Evolutionary conservation across 2,329 filamentous ascomycete species (phyloP).

Genomic region (Eutypa lata): DNA sequence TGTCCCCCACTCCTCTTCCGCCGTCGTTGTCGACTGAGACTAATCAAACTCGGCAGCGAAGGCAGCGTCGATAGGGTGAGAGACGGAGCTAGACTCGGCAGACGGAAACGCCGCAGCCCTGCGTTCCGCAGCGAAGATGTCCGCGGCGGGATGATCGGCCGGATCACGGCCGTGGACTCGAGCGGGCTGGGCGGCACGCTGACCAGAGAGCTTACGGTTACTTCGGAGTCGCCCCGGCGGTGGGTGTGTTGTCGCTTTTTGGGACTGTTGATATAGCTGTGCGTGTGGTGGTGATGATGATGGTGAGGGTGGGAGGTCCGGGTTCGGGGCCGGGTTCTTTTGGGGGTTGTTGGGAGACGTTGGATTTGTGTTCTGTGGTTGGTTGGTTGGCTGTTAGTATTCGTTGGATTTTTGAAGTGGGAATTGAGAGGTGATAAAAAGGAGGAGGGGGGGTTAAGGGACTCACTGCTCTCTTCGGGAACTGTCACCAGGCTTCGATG

Average conservation of each 20-base stretch:
- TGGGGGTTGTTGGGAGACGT: background rate
- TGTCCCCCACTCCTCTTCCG: background rate
- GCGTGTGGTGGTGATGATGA: no score
- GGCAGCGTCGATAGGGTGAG: constrained; percentile 10
- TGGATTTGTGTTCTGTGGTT: background rate
- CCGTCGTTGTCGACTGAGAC: background rate
- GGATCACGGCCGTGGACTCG: constrained; percentile 3
- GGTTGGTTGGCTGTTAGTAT: background rate
- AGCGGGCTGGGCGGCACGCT: background rate
- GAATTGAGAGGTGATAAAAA: background rate
- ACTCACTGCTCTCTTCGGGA: background rate
- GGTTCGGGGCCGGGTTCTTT: background rate
- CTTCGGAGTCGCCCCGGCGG: background rate
- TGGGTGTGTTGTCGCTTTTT: background rate
- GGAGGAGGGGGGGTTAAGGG: no score
- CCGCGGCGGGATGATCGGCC: constrained; percentile 17
- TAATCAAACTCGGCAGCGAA: constrained; percentile 2
- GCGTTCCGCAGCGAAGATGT: constrained; percentile 14
- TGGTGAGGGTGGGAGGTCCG: background rate
- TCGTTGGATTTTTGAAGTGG: background rate
- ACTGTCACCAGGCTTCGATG: background rate
- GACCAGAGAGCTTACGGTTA: background rate
- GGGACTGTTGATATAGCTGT: background rate
- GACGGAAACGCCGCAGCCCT: constrained; percentile 7
- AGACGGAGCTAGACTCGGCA: constrained; percentile 8